These are phyloP conservation scores for Iberis amara DNA, from an alignment of 441 rosid genomes.

Conservation along the genomic window DNA sequence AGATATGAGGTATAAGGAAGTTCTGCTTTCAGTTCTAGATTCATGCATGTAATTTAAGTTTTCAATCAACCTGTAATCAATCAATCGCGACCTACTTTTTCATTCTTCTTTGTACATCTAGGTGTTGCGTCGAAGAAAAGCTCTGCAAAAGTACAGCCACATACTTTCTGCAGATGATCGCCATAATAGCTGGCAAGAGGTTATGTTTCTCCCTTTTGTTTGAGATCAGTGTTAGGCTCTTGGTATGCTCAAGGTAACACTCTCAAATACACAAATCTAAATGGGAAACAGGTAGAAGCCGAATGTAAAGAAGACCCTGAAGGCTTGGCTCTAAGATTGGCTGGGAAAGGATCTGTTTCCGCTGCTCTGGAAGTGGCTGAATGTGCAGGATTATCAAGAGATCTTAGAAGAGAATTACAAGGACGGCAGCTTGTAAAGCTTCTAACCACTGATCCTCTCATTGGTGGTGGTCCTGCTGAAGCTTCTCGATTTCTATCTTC, in stretches of 20 bases:
- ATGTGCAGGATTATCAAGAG: slow-evolving; percentile 83
- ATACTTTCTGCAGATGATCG: slow-evolving; percentile 84
- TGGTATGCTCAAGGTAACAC: slow-evolving; percentile 5
- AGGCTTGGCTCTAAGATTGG: slow-evolving; percentile 94
- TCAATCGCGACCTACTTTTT: slow-evolving; percentile 11
- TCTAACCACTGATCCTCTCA: slow-evolving; percentile 94
- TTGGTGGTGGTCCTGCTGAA: slow-evolving; percentile 99
- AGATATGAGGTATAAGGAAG: slow-evolving; percentile 56
- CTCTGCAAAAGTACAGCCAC: slow-evolving; percentile 87
- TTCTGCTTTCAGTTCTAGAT: slow-evolving; percentile 25
- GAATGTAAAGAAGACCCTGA: slow-evolving; percentile 92
- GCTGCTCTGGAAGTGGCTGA: slow-evolving; percentile 99
- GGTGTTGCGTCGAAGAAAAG: slow-evolving; percentile 81
- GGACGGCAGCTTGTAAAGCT: slow-evolving; percentile 98
- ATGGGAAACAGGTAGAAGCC: slow-evolving; percentile 69
- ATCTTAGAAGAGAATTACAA: slow-evolving; percentile 91
- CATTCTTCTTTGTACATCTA: slow-evolving; percentile 30
- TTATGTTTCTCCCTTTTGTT: slow-evolving; percentile 34
- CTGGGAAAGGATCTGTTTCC: slow-evolving; percentile 97
- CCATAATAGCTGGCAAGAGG: slow-evolving; percentile 98
- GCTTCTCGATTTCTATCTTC: slow-evolving; percentile 99
- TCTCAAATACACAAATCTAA: slow-evolving; percentile 4
- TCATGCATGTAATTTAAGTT: slow-evolving; percentile 10
- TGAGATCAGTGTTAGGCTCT: slow-evolving; percentile 14
- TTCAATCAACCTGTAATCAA: slow-evolving; percentile 4